Evolutionary conservation across 169 alveolate genomes (phyloP).

Genomic region (Cryptosporidium canis): DNA sequence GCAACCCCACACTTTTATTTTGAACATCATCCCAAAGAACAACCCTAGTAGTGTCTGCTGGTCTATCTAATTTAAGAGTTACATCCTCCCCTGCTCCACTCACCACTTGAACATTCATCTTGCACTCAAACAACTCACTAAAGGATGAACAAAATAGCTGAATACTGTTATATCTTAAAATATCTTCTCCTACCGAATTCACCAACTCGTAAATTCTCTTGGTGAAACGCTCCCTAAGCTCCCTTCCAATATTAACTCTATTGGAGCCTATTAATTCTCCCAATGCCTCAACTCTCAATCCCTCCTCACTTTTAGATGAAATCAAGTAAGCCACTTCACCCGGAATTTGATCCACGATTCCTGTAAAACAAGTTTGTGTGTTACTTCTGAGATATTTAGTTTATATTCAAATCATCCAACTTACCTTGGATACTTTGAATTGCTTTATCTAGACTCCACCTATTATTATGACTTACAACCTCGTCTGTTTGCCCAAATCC

Average conservation of each 20-base stretch:
- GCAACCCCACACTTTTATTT: background rate
- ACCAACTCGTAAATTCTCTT: background rate
- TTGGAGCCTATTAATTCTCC: background rate
- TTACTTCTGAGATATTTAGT: background rate
- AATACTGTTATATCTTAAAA: conserved; percentile 34
- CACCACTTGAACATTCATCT: background rate
- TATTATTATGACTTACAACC: too few relatives aligned
- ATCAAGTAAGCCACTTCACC: background rate
- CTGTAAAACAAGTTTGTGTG: background rate
- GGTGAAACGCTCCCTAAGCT: background rate
- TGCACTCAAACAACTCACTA: conserved; percentile 16
- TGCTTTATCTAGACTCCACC: too few relatives aligned
- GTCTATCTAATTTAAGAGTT: background rate
- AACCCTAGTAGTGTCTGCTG: background rate
- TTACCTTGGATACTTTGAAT: too few relatives aligned
- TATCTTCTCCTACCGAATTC: background rate
- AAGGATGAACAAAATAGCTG: conserved; percentile 17
- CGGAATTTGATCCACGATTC: background rate
- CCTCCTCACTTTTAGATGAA: background rate
- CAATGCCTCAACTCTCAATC: background rate
- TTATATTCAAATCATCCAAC: too few relatives aligned
- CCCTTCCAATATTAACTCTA: background rate
- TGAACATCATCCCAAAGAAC: background rate
- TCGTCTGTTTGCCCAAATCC: too few relatives aligned
- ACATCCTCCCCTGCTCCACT: background rate